Evolutionary conservation across 148 eudicot species (phyloP).

Genomic region (Heliamphora exappendiculata): DNA sequence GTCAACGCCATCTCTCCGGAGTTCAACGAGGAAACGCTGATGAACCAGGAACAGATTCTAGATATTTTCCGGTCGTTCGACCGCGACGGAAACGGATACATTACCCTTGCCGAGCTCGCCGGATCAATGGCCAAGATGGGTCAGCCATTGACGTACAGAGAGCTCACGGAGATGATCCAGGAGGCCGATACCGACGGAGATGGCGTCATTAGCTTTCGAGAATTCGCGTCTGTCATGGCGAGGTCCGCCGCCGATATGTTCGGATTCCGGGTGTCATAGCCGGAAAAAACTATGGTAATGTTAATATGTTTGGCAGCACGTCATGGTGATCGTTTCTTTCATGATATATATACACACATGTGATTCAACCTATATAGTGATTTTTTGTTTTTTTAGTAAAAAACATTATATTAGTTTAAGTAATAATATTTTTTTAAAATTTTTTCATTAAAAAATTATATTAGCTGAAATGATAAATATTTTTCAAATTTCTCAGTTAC

Average conservation of each 20-base stretch:
- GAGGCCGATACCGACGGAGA: conserved; percentile 42
- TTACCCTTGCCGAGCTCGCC: conserved; percentile 46
- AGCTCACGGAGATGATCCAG: conserved; percentile 31
- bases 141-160: conserved; percentile 36
- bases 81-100: conserved; percentile 39
- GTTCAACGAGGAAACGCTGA: conserved; percentile 12
- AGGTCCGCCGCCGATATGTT: conserved; percentile 32
- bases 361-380: no score
- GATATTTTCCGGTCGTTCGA: conserved; percentile 34
- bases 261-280: conserved; percentile 16
- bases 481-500: no score
- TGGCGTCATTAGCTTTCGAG: conserved; percentile 40
- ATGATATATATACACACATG: no score
- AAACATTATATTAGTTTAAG: no score
- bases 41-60: conserved; percentile 22
- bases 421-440: no score
- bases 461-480: no score
- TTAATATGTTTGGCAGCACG: no score
- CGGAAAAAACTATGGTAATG: neutral
- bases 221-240: conserved; percentile 43
- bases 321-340: no score
- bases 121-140: conserved; percentile 60
- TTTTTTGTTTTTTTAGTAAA: no score
- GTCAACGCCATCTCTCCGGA: conserved; percentile 26
- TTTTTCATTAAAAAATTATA: no score